These are phyloP conservation scores for Naganishia vaughanmartiniae DNA, from an alignment of 768 basidiomycete species.

Conservation along the genomic window DNA sequence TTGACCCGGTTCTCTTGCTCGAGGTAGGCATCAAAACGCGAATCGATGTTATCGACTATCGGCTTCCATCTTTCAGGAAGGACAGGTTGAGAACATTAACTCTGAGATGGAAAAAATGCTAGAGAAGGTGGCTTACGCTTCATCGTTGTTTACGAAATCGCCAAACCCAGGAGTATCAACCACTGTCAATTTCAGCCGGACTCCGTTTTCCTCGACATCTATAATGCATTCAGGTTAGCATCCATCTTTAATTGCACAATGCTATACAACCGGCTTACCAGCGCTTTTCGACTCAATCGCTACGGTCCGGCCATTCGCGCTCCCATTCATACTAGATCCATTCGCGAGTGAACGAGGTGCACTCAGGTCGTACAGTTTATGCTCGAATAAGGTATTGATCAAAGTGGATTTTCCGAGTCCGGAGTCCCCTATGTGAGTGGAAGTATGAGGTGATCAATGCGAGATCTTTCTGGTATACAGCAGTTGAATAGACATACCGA, in stretches of 20 bases:
- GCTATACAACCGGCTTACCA: slow-evolving; percentile 59
- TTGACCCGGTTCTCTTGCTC: slow-evolving; percentile 99
- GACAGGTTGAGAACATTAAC: neutral
- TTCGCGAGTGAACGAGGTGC: slow-evolving; percentile 67
- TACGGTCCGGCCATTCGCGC: slow-evolving; percentile 86
- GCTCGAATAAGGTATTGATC: slow-evolving; percentile 98
- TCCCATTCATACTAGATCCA: slow-evolving; percentile 53
- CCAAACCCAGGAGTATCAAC: slow-evolving; percentile 99
- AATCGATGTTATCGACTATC: slow-evolving; percentile 85
- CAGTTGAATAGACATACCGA: slow-evolving; percentile 65
- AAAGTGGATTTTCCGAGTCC: slow-evolving; percentile 95
- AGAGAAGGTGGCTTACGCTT: slow-evolving; percentile 58
- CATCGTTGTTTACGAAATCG: slow-evolving; percentile 99
- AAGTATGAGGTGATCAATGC: slow-evolving; percentile 8
- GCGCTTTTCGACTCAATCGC: slow-evolving; percentile 98
- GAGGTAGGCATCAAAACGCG: slow-evolving; percentile 56
- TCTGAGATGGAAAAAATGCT: neutral
- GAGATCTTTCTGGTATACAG: slow-evolving; percentile 11
- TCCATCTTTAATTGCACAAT: neutral
- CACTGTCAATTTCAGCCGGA: slow-evolving; percentile 74
- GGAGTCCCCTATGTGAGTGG: slow-evolving; percentile 62
- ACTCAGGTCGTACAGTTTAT: slow-evolving; percentile 75
- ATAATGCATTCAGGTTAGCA: slow-evolving; percentile 22
- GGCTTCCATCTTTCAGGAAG: slow-evolving; percentile 66
- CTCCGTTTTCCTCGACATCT: slow-evolving; percentile 99